Conservation (phyloP, 768 basidiomycete species). For the Suillus lakei region DNA sequence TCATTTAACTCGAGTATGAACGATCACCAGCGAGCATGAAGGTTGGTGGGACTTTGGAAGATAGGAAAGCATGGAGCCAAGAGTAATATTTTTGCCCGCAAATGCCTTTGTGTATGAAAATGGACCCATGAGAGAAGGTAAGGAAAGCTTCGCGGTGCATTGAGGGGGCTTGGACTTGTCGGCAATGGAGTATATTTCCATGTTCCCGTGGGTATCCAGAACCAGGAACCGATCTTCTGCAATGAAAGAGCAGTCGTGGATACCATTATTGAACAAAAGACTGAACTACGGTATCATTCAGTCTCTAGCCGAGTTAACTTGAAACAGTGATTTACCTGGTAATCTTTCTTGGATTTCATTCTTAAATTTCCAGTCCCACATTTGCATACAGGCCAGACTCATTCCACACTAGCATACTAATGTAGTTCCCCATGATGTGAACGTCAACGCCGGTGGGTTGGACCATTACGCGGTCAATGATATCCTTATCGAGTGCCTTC, state of each 20-base stretch:
- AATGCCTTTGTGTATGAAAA: conserved; percentile 61
- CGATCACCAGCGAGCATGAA: no score
- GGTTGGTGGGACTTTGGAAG: neutral
- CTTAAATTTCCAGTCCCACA: conserved; percentile 54
- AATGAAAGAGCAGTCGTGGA: conserved; percentile 60
- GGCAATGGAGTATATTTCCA: conserved; percentile 55
- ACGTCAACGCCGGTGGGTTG: conserved; percentile 35
- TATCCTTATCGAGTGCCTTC: conserved; percentile 14
- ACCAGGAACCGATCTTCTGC: conserved; percentile 51
- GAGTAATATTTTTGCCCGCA: conserved; percentile 55
- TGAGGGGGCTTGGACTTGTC: conserved; percentile 34
- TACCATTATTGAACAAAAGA: conserved; percentile 47
- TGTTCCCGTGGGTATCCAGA: conserved; percentile 49
- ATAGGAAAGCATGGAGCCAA: conserved; percentile 34
- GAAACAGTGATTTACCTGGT: neutral
- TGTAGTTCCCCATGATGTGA: conserved; percentile 50
- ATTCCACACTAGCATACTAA: conserved; percentile 48
- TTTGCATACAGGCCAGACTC: conserved; percentile 52
- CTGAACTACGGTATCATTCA: conserved; percentile 37
- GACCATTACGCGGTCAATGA: neutral
- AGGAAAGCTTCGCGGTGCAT: conserved; percentile 43
- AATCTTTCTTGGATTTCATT: no score
- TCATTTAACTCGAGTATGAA: no score
- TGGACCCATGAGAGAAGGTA: conserved; percentile 48
- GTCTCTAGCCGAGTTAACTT: neutral